Conservation (phyloP, 768 basidiomycete species). For the Botryobasidium botryosum region DNA sequence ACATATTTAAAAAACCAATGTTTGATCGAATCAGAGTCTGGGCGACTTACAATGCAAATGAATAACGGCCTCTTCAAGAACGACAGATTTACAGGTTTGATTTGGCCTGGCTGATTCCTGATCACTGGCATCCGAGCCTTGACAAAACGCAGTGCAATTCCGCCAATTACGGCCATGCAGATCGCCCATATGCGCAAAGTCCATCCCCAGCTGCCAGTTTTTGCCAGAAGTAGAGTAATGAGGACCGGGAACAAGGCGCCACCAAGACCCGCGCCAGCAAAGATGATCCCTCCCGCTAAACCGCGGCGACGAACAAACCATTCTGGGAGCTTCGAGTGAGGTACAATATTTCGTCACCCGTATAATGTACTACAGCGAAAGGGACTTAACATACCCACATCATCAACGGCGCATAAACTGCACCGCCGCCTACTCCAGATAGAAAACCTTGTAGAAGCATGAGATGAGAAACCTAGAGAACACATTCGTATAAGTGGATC, state of each 20-base stretch:
- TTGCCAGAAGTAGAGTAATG: not conserved
- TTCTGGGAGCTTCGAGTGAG: not conserved
- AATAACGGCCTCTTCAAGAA: not conserved
- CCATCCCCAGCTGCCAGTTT: constrained; percentile 3
- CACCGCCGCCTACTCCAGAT: not conserved
- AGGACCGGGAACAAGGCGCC: constrained; percentile 1
- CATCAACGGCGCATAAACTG: not conserved
- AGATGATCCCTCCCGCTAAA: not conserved
- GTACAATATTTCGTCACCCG: not conserved
- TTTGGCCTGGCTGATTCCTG: too few relatives aligned
- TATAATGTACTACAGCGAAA: not conserved
- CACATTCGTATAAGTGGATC: not conserved
- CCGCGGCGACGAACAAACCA: constrained; percentile 2
- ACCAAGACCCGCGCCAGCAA: not conserved
- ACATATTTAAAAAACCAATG: not conserved
- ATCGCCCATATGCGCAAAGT: constrained; percentile 6
- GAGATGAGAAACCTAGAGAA: not conserved
- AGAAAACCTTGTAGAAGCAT: not conserved
- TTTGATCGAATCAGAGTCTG: not conserved
- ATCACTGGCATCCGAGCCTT: constrained; percentile 5
- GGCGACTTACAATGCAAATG: not conserved
- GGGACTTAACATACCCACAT: not conserved
- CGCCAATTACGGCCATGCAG: not conserved
- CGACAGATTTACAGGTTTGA: not conserved
- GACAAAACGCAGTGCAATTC: not conserved